Evolutionary conservation across 2,329 filamentous ascomycete species (phyloP).

Genomic region (Cercospora sp.): DNA sequence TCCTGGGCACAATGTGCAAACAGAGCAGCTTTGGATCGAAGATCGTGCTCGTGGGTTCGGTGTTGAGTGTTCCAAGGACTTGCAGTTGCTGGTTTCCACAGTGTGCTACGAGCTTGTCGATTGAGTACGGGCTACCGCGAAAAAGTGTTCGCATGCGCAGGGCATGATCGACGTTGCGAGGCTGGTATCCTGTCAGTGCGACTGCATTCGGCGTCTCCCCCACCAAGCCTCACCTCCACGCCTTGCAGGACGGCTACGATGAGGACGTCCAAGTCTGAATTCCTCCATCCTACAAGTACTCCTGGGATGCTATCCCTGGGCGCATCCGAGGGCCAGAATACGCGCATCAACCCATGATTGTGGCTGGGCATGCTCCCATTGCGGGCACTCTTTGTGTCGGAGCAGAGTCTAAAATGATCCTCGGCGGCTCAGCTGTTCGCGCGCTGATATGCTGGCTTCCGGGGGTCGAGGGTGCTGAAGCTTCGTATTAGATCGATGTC

Average conservation of each 20-base stretch:
- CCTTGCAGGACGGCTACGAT: constrained; percentile 87
- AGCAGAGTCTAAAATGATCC: constrained; percentile 73
- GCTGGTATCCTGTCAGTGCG: constrained; percentile 48
- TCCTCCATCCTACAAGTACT: constrained; percentile 92
- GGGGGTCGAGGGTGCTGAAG: constrained; percentile 76
- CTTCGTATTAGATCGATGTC: constrained; percentile 28
- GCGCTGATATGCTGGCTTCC: constrained; percentile 81
- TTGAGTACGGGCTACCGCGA: constrained; percentile 75
- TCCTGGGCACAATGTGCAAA: constrained; percentile 55
- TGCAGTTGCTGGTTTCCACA: constrained; percentile 82
- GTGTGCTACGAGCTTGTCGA: constrained; percentile 76
- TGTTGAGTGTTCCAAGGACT: constrained; percentile 81
- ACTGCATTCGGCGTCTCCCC: background rate
- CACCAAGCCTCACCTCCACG: constrained; percentile 68
- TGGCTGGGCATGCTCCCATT: constrained; percentile 64
- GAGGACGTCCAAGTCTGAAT: constrained; percentile 86
- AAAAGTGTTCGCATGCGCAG: constrained; percentile 81
- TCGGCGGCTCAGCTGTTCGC: constrained; percentile 89
- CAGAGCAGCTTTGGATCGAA: constrained; percentile 70
- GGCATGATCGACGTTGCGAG: constrained; percentile 81
- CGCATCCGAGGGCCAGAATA: constrained; percentile 94
- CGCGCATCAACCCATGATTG: constrained; percentile 84
- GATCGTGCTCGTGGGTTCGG: constrained; percentile 46
- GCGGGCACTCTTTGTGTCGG: constrained; percentile 29
- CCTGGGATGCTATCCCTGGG: constrained; percentile 70